Base-by-base conservation (phyloP, 805 yeast genomes). In the Saturnispora galanensis region DNA sequence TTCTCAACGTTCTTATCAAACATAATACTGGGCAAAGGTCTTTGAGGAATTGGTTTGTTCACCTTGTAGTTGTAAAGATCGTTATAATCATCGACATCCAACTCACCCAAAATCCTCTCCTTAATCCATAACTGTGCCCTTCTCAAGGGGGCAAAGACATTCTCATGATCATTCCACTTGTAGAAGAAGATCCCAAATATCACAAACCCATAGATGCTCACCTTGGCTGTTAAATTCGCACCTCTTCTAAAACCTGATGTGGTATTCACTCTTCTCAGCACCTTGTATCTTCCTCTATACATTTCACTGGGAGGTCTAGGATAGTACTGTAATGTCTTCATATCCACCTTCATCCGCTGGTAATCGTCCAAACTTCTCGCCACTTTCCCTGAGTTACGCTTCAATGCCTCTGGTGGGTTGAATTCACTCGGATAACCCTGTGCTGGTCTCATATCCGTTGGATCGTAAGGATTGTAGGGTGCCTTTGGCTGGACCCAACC, bases 401-500 rank as follows among this genome's bases (percentile, higher is more conserved):
- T 77, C 30, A 74, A 69, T 35, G 69, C 66, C 1, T 84, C 80
- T 0, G 93, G 90, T 1, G 79, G 63, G 46, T 74, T 69, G 65
- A 71, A 86, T 59, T 85, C 95, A 21, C 88, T 79, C 1, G 95
- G 95, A 51, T 86, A 85, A 2, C 95, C 95, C 56, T 79, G 79
- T 0, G 94, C 74, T 0, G 95, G 95, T 38, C 95, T 68, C 35
- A 67, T 58, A 56, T 85, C 95, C 1, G 74, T 63, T 0, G 89
- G 83, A 56, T 85, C 95, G 56, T 79, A 86, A 6, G 95, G 95
- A 54, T 85, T 85, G 58, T 84, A 86, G 1, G 93, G 93, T 1
- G 89, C 90, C 50, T 71, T 76, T 9, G 95, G 95, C 1, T 79
- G 84, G 0, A 73, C 72, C 93, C 93, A 83, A 0, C 87, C 88